Evolutionary conservation across 2,329 filamentous ascomycete genomes (phyloP).

Genomic region (Cylindrodendrum hubeiense): DNA sequence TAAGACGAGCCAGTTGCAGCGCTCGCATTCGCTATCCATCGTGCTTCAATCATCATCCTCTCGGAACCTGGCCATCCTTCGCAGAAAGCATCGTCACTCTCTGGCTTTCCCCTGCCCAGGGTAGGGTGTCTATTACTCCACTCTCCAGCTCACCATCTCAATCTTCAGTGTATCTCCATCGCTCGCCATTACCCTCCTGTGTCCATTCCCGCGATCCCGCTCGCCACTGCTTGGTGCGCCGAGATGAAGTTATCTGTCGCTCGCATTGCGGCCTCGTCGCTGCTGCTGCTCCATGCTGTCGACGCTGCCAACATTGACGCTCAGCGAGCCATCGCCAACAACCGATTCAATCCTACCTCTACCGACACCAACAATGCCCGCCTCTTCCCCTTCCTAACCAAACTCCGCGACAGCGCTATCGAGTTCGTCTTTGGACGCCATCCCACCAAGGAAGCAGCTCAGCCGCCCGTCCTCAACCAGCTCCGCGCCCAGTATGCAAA

Average conservation of each 20-base stretch:
- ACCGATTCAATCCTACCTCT: conserved; percentile 30
- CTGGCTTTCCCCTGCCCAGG: conserved; percentile 11
- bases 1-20: neutral
- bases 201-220: neutral
- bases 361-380: conserved; percentile 32
- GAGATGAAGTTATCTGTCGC: conserved; percentile 41
- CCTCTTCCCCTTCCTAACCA: conserved; percentile 62
- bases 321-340: conserved; percentile 35
- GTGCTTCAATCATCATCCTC: conserved; percentile 6
- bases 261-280: conserved; percentile 33
- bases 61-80: neutral
- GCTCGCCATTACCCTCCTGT: neutral
- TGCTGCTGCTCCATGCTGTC: conserved; percentile 44
- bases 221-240: conserved; percentile 20
- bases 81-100: neutral
- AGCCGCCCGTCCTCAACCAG: conserved; percentile 44
- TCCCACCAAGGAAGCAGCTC: conserved; percentile 46
- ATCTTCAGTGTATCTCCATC: neutral
- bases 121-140: neutral
- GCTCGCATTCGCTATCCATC: neutral
- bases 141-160: neutral
- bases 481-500: conserved; percentile 72
- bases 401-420: conserved; percentile 63
- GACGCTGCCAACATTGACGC: conserved; percentile 47
- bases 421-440: conserved; percentile 64